Conservation (phyloP, 2,329 filamentous ascomycete genomes). For the Alternaria brassicae region DNA sequence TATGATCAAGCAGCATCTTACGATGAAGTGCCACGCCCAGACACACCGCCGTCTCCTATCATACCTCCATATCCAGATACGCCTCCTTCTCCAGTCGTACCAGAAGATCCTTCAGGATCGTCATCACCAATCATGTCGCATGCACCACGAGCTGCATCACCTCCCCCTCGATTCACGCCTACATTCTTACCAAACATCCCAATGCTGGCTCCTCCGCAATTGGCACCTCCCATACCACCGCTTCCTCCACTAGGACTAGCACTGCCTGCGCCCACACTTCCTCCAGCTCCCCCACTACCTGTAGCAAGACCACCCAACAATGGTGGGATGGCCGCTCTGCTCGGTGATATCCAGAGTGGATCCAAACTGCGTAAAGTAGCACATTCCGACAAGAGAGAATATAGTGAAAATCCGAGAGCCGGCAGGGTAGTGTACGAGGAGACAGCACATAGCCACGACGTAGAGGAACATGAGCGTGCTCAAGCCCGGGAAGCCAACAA, state of each 20-base stretch:
- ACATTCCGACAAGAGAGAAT: conserved; percentile 2
- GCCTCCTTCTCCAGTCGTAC: background rate
- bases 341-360: conserved; percentile 2
- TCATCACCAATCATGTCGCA: conserved; percentile 3
- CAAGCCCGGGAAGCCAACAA: conserved; percentile 6
- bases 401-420: background rate
- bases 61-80: background rate
- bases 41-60: background rate
- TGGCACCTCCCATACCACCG: background rate
- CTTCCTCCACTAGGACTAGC: background rate
- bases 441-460: conserved; percentile 17
- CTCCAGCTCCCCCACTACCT: background rate
- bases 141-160: background rate
- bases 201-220: background rate
- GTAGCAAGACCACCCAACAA: background rate
- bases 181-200: background rate
- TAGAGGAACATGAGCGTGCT: conserved; percentile 20
- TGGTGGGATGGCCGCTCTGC: background rate
- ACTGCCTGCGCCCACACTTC: background rate
- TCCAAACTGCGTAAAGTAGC: conserved; percentile 7
- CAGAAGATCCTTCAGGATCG: background rate
- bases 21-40: background rate
- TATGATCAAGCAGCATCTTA: background rate
- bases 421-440: conserved; percentile 9
- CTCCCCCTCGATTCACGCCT: background rate